These are phyloP conservation scores for Camellia sinensis DNA, from an alignment of 148 eudicot species.

Conservation along the genomic window DNA sequence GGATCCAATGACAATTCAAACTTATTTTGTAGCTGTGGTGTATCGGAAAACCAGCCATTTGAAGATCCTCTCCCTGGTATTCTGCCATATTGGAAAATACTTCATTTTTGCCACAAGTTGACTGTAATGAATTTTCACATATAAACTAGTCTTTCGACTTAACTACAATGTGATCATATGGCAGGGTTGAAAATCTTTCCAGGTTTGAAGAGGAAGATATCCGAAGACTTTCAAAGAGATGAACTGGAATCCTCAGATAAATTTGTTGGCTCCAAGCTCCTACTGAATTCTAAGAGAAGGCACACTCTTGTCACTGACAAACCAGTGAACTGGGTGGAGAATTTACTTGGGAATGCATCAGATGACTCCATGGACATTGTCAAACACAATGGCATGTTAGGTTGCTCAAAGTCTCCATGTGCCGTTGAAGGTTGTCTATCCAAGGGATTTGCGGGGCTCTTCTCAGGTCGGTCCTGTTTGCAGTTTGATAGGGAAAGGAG, in stretches of 20 bases:
- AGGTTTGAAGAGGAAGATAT: slow-evolving; percentile 69
- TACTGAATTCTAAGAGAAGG: slow-evolving; percentile 43
- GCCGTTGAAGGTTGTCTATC: slow-evolving; percentile 67
- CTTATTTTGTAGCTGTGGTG: slow-evolving; percentile 49
- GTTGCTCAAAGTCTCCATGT: slow-evolving; percentile 45
- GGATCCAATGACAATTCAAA: slow-evolving; percentile 42
- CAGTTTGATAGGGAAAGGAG: slow-evolving; percentile 39
- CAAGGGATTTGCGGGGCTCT: slow-evolving; percentile 68
- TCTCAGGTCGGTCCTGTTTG: slow-evolving; percentile 41
- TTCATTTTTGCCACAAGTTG: not conserved
- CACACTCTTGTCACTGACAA: not conserved
- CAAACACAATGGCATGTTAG: slow-evolving; percentile 29
- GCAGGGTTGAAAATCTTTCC: slow-evolving; percentile 70
- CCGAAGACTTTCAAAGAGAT: slow-evolving; percentile 30
- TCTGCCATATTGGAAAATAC: not conserved
- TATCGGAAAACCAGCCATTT: slow-evolving; percentile 38
- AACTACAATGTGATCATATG: slow-evolving; percentile 1
- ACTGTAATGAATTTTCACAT: not conserved
- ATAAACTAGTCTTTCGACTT: not conserved
- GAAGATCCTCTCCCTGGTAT: slow-evolving; percentile 67
- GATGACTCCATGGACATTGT: slow-evolving; percentile 26
- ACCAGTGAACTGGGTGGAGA: slow-evolving; percentile 14
- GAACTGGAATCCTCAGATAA: slow-evolving; percentile 30
- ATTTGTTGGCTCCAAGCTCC: slow-evolving; percentile 8
- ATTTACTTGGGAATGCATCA: slow-evolving; percentile 12